A percentile compares a stretch with the other conserved stretches of the same genome.
Evolutionary conservation across 1,284 basidiomycete genomes (phyloP).

Genomic region (Moniliella sp.): DNA sequence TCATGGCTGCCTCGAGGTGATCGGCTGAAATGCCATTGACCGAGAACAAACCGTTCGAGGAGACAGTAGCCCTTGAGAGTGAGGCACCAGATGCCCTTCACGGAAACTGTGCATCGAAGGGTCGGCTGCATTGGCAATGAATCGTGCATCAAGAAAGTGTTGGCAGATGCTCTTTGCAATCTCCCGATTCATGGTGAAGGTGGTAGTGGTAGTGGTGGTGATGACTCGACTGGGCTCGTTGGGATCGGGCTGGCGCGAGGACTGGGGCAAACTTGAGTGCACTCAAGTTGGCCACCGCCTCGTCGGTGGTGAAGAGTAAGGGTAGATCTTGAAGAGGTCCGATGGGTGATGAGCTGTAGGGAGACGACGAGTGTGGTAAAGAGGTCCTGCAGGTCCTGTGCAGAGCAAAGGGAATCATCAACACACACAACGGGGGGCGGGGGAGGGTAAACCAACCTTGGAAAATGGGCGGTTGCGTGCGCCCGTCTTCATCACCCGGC

Average conservation of each 20-base stretch:
- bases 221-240: conserved; percentile 86
- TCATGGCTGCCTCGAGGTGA: conserved; percentile 69
- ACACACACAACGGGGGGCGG: no score
- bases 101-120: conserved; percentile 70
- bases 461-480: no score
- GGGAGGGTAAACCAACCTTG: no score
- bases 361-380: conserved; percentile 92
- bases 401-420: no score
- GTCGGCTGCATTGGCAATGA: conserved; percentile 89
- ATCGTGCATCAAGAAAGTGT: conserved; percentile 89
- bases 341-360: conserved; percentile 65
- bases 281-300: conserved; percentile 75
- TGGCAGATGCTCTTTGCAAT: conserved; percentile 99
- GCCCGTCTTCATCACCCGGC: no score
- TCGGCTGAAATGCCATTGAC: conserved; percentile 89
- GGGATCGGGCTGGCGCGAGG: conserved; percentile 93
- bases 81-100: conserved; percentile 82
- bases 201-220: conserved; percentile 94
- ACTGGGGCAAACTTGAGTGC: conserved; percentile 94
- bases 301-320: conserved; percentile 88
- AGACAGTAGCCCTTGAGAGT: conserved; percentile 95
- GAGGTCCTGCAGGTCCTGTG: conserved; percentile 86
- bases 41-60: conserved; percentile 89
- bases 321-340: conserved; percentile 84
- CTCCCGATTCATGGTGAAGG: conserved; percentile 95